Evolutionary conservation across 2,329 filamentous ascomycete genomes (phyloP).

Genomic region (Verticillium tricorpus): DNA sequence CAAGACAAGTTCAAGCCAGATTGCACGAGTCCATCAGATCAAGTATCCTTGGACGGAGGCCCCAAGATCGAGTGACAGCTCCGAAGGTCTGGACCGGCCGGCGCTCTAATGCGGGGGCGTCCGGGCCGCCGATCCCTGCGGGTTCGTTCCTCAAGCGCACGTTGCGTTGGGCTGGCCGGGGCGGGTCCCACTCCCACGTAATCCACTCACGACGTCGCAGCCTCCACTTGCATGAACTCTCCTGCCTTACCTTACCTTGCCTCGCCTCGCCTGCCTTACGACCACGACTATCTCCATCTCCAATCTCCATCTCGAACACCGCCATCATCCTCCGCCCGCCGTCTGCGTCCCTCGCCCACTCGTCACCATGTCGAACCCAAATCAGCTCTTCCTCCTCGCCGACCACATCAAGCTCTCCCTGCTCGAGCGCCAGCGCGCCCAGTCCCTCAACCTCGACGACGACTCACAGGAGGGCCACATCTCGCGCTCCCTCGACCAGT

Average conservation of each 20-base stretch:
- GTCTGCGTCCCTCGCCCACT: background rate
- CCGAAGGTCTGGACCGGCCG: no score
- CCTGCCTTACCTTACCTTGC: background rate
- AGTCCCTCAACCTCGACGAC: slow-evolving; percentile 71
- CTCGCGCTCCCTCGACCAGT: slow-evolving; percentile 79
- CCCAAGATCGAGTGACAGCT: no score
- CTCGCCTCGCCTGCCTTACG: background rate
- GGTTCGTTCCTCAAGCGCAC: background rate
- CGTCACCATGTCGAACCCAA: slow-evolving; percentile 49
- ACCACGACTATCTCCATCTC: background rate
- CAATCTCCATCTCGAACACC: background rate
- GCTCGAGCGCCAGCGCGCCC: slow-evolving; percentile 83
- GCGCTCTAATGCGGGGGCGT: background rate
- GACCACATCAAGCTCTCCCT: slow-evolving; percentile 97
- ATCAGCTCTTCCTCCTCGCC: slow-evolving; percentile 85
- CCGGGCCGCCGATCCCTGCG: background rate
- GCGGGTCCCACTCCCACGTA: background rate
- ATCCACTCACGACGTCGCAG: background rate
- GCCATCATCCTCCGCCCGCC: no score
- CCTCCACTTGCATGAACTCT: background rate
- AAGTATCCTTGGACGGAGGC: no score
- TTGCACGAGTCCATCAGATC: no score
- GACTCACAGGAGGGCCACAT: slow-evolving; percentile 86
- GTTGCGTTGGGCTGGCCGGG: background rate
- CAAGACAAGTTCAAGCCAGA: no score